A percentile compares a stretch with the other conserved stretches of the same genome.
These are phyloP conservation scores for Penicillium sp. DNA, from an alignment of 2,329 filamentous ascomycete species.

Conservation along the genomic window DNA sequence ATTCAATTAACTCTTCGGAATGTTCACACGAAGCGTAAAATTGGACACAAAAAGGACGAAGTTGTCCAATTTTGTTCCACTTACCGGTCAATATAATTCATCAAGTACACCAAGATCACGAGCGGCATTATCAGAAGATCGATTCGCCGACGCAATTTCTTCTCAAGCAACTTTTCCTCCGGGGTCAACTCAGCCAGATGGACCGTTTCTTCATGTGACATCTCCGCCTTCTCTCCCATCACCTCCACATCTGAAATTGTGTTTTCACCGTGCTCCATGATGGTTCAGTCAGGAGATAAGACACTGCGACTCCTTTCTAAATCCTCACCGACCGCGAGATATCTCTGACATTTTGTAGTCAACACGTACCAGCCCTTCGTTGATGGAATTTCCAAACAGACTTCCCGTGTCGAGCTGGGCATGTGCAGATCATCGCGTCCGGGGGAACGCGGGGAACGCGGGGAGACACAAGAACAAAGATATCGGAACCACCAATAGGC, in stretches of 20 bases:
- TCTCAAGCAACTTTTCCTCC: constrained; percentile 35
- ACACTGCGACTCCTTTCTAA: background rate
- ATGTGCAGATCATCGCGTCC: background rate
- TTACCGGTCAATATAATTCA: constrained; percentile 49
- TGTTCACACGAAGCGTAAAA: background rate
- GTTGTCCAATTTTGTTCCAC: background rate
- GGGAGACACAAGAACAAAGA: background rate
- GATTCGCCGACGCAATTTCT: constrained; percentile 39
- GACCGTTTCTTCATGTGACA: background rate
- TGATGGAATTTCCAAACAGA: background rate
- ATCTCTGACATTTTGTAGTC: background rate
- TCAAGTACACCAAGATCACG: constrained; percentile 44
- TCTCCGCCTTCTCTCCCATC: constrained; percentile 4
- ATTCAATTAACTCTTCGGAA: background rate
- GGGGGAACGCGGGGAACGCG: background rate
- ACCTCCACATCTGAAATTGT: constrained; percentile 1
- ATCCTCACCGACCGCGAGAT: background rate
- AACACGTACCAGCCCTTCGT: background rate
- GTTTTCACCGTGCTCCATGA: background rate
- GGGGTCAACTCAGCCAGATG: background rate
- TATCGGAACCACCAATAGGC: background rate
- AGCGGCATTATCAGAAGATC: constrained; percentile 43
- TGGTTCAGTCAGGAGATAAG: background rate
- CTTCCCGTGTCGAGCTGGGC: background rate
- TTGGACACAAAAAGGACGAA: background rate